These are phyloP conservation scores for Breviolum minutum DNA, from an alignment of 73 alveolate genomes.

Conservation along the genomic window DNA sequence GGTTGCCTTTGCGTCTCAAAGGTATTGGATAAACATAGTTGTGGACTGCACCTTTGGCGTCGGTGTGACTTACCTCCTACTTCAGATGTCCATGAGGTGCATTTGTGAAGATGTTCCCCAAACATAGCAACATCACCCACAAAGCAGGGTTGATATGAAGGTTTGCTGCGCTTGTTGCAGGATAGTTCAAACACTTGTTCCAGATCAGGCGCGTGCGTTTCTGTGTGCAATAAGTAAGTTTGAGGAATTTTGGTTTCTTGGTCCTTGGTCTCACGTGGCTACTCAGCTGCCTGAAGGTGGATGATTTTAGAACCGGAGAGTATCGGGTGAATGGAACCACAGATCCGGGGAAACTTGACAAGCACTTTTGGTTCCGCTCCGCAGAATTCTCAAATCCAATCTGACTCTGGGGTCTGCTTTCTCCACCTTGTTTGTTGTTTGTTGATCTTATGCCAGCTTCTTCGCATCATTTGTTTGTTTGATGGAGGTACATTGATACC, in stretches of 20 bases:
- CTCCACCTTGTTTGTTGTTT: not conserved
- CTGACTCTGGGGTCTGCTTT: not conserved
- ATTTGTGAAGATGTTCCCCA: not conserved
- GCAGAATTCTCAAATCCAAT: not conserved
- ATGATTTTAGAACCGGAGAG: conserved; percentile 61
- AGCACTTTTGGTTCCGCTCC: not conserved
- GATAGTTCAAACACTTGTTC: not conserved
- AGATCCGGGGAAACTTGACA: conserved; percentile 72
- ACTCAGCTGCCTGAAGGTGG: conserved; percentile 8
- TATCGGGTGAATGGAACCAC: conserved; percentile 81
- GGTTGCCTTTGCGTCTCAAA: not conserved
- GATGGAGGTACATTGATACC: too few relatives aligned
- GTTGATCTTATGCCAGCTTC: not conserved
- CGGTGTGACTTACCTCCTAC: conserved; percentile 52
- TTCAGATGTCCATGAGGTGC: conserved; percentile 54
- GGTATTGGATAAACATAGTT: conserved; percentile 92
- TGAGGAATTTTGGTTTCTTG: not conserved
- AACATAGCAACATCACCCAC: not conserved
- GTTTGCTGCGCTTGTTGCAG: not conserved
- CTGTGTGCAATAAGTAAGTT: not conserved
- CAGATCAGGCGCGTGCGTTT: conserved; percentile 17
- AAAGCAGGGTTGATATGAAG: not conserved
- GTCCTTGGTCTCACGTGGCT: not conserved
- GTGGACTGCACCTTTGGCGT: conserved; percentile 91
- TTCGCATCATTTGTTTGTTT: too few relatives aligned